Percentiles rank a stretch among this genome's conserved stretches.
Evolutionary conservation across 345 rosid species (phyloP).

Genomic region (Sisymbrium altissimum): DNA sequence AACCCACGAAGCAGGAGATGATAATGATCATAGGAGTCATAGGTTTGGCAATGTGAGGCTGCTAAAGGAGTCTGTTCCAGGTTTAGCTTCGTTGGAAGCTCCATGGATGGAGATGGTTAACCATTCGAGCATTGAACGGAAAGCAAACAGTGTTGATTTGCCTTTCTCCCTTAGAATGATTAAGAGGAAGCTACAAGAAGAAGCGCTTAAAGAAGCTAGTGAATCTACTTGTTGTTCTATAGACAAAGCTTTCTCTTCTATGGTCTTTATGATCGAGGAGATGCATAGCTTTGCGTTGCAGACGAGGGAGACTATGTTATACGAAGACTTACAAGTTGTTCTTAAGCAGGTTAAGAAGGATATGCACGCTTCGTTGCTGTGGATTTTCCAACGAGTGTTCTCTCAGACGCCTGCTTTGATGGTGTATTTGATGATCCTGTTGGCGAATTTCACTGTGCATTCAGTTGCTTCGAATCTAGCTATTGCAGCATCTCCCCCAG

Average conservation of each 20-base stretch:
- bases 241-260: constrained; percentile 66
- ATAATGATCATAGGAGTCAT: not conserved
- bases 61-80: constrained; percentile 22
- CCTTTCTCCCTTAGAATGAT: constrained; percentile 65
- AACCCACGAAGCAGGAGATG: not conserved
- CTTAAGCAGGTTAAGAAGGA: constrained; percentile 47
- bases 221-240: constrained; percentile 50
- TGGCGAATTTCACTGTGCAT: constrained; percentile 62
- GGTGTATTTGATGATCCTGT: constrained; percentile 65
- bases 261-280: constrained; percentile 66
- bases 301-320: constrained; percentile 31
- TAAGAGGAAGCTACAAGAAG: constrained; percentile 55
- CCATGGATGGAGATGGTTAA: constrained; percentile 34
- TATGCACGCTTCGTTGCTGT: constrained; percentile 50
- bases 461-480: constrained; percentile 45
- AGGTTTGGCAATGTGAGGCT: constrained; percentile 17
- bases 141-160: constrained; percentile 52
- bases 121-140: constrained; percentile 39
- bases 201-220: constrained; percentile 42
- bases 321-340: constrained; percentile 45
- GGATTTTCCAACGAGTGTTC: constrained; percentile 71
- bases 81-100: constrained; percentile 27
- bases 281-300: constrained; percentile 53
- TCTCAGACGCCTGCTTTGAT: constrained; percentile 65
- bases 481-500: constrained; percentile 3